These are phyloP conservation scores for Pholiota conissans DNA, from an alignment of 768 basidiomycete genomes.

Conservation along the genomic window DNA sequence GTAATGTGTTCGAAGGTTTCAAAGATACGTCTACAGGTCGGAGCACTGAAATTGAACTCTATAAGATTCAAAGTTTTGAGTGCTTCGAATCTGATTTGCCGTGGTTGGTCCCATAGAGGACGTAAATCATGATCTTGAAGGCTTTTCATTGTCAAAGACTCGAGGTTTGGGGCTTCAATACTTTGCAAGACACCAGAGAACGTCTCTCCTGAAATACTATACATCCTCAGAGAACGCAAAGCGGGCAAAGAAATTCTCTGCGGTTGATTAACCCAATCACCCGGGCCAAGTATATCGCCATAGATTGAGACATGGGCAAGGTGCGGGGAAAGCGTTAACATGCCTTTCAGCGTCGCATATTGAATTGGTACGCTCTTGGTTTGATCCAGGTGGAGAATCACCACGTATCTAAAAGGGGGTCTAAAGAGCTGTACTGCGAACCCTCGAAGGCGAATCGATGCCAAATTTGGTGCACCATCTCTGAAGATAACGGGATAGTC, in stretches of 20 bases:
- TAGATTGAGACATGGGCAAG: slow-evolving; percentile 44
- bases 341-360: slow-evolving; percentile 31
- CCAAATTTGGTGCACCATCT: slow-evolving; percentile 28
- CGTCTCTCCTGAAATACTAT: slow-evolving; percentile 33
- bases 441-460: slow-evolving; percentile 44
- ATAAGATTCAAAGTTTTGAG: slow-evolving; percentile 38
- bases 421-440: slow-evolving; percentile 40
- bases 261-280: slow-evolving; percentile 23
- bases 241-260: slow-evolving; percentile 29
- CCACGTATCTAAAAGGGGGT: slow-evolving; percentile 33
- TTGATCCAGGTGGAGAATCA: slow-evolving; percentile 46
- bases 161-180: slow-evolving; percentile 39
- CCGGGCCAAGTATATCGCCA: slow-evolving; percentile 37
- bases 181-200: slow-evolving; percentile 38
- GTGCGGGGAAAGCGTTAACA: slow-evolving; percentile 32
- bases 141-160: slow-evolving; percentile 43
- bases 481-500: slow-evolving; percentile 28
- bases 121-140: slow-evolving; percentile 43
- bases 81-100: slow-evolving; percentile 32
- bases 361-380: slow-evolving; percentile 33
- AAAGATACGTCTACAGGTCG: slow-evolving; percentile 30
- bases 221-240: slow-evolving; percentile 42
- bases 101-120: slow-evolving; percentile 27
- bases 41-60: slow-evolving; percentile 38
- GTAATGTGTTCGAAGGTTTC: slow-evolving; percentile 32